phyloP scores from a whole-genome alignment of 2,329 filamentous ascomycete species.

The Paraphaeosphaeria minitans region DNA sequence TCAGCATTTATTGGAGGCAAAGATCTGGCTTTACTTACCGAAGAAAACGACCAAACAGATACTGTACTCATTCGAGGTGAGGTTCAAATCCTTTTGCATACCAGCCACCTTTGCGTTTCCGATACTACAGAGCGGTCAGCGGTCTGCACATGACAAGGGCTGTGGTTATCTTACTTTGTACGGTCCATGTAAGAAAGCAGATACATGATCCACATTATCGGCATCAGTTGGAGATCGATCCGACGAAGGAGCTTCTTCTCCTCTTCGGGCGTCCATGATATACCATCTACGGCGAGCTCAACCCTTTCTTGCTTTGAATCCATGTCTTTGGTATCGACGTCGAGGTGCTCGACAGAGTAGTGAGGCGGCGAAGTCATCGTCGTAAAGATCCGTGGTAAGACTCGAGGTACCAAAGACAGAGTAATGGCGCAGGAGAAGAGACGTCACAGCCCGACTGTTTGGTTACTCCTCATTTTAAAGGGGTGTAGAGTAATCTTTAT shows the following conservation, averaged over 20 bases:
- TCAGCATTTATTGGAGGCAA: constrained; percentile 39
- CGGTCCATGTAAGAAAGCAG: constrained; percentile 54
- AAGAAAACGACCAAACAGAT: constrained; percentile 61
- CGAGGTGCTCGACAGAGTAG: constrained; percentile 27
- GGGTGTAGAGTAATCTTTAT: constrained; percentile 28
- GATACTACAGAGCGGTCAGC: constrained; percentile 38
- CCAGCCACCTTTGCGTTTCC: constrained; percentile 60
- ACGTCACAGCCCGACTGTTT: not conserved
- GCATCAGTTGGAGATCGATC: constrained; percentile 55
- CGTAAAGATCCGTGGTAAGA: not conserved
- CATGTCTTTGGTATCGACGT: constrained; percentile 34
- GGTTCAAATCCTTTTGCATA: constrained; percentile 54
- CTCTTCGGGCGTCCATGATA: constrained; percentile 55
- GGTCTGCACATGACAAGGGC: constrained; percentile 9
- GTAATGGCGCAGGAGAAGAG: not conserved
- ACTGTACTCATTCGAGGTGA: constrained; percentile 57
- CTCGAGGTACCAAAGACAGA: not conserved
- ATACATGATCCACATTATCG: constrained; percentile 58
- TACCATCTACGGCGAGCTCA: constrained; percentile 48
- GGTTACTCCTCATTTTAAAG: not conserved
- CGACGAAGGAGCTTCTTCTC: constrained; percentile 55
- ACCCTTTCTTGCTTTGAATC: constrained; percentile 52
- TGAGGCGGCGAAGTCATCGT: constrained; percentile 31
- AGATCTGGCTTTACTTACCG: constrained; percentile 44
- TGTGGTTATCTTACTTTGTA: constrained; percentile 36